Base-by-base conservation (phyloP, 2,329 filamentous ascomycete genomes). In the Xenosphaeropsis pyriputrescens region DNA sequence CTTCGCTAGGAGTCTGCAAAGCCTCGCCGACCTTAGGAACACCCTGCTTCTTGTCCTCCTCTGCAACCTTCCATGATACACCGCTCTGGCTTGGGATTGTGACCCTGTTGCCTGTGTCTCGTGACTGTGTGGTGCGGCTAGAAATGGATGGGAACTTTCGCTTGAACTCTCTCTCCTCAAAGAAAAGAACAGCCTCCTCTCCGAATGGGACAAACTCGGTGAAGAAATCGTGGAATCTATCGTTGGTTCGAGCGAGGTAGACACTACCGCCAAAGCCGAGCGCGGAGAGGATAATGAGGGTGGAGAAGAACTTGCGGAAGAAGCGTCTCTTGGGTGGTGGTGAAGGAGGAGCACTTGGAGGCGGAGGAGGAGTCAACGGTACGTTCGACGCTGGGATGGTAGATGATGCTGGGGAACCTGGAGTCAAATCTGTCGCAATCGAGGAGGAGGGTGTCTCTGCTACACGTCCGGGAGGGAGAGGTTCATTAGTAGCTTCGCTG, bases 211-310 rank as follows among this genome's bases (percentile, higher is more conserved):
- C 64, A 59, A 89, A 98, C 63, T 95, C 88, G 51, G 88, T 96
- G 64, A 98, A 98, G 67, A 95, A 91, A 61, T 98, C 91, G 63
- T 98, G 89, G 72, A 96, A 98, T 63, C 85, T 94, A 67, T 98
- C 91, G 55, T 81, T 93, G 60, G 91, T 72, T 46, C 93, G 76
- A 39, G 91, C 89, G 60, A 93, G 91, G 68, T 83, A 94, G 39
- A 95, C 79, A 48, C 89, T 86, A 46, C 86, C 86, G 39, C 73
- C 83, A 52, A 94, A 98, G 30, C 81, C 78, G 33, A 93, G 60
- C 5, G 75, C 75, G 18, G 82, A 77, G 18, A 95, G 71, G 33
- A 94, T 61, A 44, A 88, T 63, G 35, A 95, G 61, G 39, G 82
- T 83, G 47, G 88, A 62, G 41, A 95, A 62, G 55, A 86, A 79